Evolutionary conservation across 1,284 basidiomycete genomes (phyloP), one percentile per base, ranked within the genome.

Genomic region (Fomitopsis schrenkii): DNA sequence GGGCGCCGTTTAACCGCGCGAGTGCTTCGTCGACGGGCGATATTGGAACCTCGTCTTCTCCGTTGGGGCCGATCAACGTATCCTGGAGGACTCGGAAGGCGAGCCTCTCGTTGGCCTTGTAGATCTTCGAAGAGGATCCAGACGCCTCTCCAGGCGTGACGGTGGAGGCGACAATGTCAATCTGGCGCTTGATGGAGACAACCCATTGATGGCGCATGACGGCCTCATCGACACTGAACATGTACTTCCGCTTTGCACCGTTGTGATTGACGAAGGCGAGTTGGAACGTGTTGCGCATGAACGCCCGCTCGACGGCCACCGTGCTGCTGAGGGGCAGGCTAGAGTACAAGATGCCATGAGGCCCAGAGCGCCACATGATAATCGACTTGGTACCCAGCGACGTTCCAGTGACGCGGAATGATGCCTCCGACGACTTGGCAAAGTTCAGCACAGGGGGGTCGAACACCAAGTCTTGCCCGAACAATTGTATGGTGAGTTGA

Each of bases 201-300:
- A 83, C 83, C 92, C 94, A 96, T 64, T 88, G 85, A 63, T 88
- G 83, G 19, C 87, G 84, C 30, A 90, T 80, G 19, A 90, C 77
- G 0, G 87, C 81, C 67, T 94, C 91, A 57, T 90, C 85, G 46
- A 97, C 87, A 67, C 92, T 94, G 79, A 97, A 97, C 86, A 97
- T 94, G 76, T 97, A 97, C 71, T 89, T 87, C 65, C 94, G 83
- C 73, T 90, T 91, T 60, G 78, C 66, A 30, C 87, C 86, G 17
- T 79, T 73, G 66, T 90, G 88, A 66, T 90, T 90, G 48, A 84
- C 68, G 75, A 97, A 97, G 3, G 93, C 87, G 26, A 97, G 76
- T 71, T 96, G 93, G 80, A 97, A 95, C 0, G 94, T 96, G 71
- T 96, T 90, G 56, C 88, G 86, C 95, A 97, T 97, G 77, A 96